Percentiles rank a stretch among this genome's conserved stretches.
phyloP scores from a whole-genome alignment of 768 basidiomycete genomes.

The Amanita inopinata region DNA sequence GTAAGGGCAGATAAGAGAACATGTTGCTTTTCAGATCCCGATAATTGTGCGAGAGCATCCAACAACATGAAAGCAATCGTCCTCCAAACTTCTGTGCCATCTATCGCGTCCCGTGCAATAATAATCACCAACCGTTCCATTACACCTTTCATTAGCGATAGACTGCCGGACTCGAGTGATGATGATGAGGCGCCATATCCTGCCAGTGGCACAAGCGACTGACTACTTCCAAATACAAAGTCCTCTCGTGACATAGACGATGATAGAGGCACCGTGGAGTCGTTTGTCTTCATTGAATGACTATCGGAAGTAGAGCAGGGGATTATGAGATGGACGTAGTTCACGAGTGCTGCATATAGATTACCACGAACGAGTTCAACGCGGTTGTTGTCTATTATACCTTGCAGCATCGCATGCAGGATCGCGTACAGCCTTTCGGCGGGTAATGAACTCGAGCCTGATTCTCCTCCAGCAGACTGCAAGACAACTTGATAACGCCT shows the following conservation, averaged over 20 bases:
- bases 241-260: conserved; percentile 35
- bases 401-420: conserved; percentile 65
- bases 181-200: conserved; percentile 19
- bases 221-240: conserved; percentile 26
- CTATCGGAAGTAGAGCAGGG: conserved; percentile 20
- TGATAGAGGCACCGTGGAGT: conserved; percentile 22
- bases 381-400: conserved; percentile 65
- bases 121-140: conserved; percentile 66
- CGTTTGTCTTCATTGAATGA: conserved; percentile 14
- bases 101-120: conserved; percentile 85
- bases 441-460: conserved; percentile 61
- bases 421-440: conserved; percentile 71
- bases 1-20: conserved; percentile 46
- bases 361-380: conserved; percentile 88
- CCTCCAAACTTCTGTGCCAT: conserved; percentile 95
- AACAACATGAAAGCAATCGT: conserved; percentile 89
- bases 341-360: conserved; percentile 85
- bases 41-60: conserved; percentile 70
- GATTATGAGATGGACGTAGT: conserved; percentile 75
- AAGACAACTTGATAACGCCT: conserved; percentile 59
- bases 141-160: conserved; percentile 54
- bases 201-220: conserved; percentile 21
- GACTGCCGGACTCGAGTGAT: conserved; percentile 50
- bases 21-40: conserved; percentile 60
- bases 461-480: conserved; percentile 54